Evolutionary conservation across 495 filamentous ascomycete species (phyloP), one percentile per base, ranked within the genome.

Genomic region (Aspergillus carlsbadensis): DNA sequence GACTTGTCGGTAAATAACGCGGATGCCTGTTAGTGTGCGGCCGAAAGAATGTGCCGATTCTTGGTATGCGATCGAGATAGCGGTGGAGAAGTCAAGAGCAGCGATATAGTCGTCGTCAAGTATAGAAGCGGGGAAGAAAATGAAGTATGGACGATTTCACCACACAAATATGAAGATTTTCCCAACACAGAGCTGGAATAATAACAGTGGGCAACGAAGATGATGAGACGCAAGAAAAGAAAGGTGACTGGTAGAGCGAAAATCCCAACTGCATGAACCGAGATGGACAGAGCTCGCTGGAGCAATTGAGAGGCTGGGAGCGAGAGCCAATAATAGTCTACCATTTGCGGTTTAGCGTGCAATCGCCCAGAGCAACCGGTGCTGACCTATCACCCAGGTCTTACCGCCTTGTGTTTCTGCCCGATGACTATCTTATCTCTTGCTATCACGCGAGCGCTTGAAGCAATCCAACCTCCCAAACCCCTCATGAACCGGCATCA

Each of bases 291-390:
- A 37, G n/a, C 17, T 22, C 31, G 18, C 40, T 10, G 29, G 26
- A 42, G 45, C 46, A 62, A 55, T 29, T 15, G 47, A 50, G 68
- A 68, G 55, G 54, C 58, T 65, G 60, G 55, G 63, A 58, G 50
- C 63, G 46, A 61, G 24, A 15, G 52, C 61, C 49, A 69, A 68
- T 68, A 74, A 76, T 70, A 72, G 67, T 74, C 64, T 71, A 39
- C 74, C 65, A 36, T 57, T 67, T 71, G 20, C 14, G 66, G 72
- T 68, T 75, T 75, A 77, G 72, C 60, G 64, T 50, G 44, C 51
- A 59, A 69, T 43, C 70, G 37, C 69, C 75, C 73, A 41, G 63
- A 70, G 70, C 75, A 77, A 77, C 73, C 65, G 66, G 41, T 36
- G 59, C 62, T 69, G 65, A 70, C 60, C 67, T 62, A 72, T 50